Conservation (phyloP, 176 grass and related monocot species). For the Stipa capillata region DNA sequence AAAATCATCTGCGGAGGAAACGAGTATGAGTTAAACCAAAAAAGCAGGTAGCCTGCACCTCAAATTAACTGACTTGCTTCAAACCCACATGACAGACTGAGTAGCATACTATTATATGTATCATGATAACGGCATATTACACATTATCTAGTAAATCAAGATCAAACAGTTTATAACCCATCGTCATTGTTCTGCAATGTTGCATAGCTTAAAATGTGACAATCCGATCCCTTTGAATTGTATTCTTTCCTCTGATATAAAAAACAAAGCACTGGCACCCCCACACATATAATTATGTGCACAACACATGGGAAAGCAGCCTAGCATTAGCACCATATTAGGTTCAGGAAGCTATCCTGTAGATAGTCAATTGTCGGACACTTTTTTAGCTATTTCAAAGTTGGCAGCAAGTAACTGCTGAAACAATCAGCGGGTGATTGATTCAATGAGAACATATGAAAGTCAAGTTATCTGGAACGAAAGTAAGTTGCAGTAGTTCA, state of each 20-base stretch:
- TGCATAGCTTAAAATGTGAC: background rate
- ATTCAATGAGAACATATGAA: background rate
- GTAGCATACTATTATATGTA: background rate
- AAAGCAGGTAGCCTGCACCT: background rate
- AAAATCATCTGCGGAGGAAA: background rate
- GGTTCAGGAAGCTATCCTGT: background rate
- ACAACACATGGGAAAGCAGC: background rate
- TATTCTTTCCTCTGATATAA: background rate
- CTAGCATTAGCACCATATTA: background rate
- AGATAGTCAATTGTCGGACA: background rate
- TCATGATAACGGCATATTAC: background rate
- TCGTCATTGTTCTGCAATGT: background rate
- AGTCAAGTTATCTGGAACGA: background rate
- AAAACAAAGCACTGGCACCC: background rate
- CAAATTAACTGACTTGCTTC: conserved; percentile 1
- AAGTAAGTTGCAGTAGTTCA: background rate
- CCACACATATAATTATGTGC: background rate
- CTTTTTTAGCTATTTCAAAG: background rate
- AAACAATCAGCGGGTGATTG: background rate
- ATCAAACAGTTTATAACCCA: background rate
- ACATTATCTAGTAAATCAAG: background rate
- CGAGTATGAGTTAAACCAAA: background rate
- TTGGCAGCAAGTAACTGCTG: background rate
- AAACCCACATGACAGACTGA: background rate
- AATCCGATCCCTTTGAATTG: background rate